Conservation (phyloP, 2,329 filamentous ascomycete species). For the Anthostomella pinea region DNA sequence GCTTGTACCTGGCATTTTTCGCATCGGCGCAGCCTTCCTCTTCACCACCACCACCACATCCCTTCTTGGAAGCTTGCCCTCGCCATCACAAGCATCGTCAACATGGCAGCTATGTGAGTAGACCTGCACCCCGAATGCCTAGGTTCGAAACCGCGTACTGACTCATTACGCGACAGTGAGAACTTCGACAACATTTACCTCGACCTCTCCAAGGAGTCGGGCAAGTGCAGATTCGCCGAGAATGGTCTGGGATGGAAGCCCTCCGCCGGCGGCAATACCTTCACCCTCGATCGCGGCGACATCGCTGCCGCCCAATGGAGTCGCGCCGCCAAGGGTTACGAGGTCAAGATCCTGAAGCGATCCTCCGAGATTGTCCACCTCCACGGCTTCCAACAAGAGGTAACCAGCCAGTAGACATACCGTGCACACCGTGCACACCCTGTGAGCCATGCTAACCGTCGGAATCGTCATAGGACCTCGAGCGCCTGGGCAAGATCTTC, state of each 20-base stretch:
- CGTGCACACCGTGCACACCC: neutral
- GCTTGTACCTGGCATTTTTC: neutral
- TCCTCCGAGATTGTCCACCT: slow-evolving; percentile 86
- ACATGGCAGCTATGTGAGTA: slow-evolving; percentile 30
- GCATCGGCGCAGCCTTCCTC: slow-evolving; percentile 1
- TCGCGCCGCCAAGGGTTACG: slow-evolving; percentile 84
- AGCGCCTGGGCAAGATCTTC: slow-evolving; percentile 87
- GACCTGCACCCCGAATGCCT: neutral
- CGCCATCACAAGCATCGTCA: slow-evolving; percentile 6
- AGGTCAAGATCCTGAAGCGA: slow-evolving; percentile 86
- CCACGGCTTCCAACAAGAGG: slow-evolving; percentile 87
- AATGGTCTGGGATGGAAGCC: slow-evolving; percentile 96
- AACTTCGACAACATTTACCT: slow-evolving; percentile 97
- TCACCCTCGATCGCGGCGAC: slow-evolving; percentile 85
- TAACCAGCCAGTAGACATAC: neutral
- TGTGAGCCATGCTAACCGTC: slow-evolving; percentile 9
- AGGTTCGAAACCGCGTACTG: slow-evolving; percentile 6
- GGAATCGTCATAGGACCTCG: slow-evolving; percentile 59
- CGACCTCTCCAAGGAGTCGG: slow-evolving; percentile 87
- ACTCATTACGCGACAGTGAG: slow-evolving; percentile 54
- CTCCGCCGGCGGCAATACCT: slow-evolving; percentile 80
- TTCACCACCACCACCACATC: slow-evolving; percentile 1
- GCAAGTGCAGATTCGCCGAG: slow-evolving; percentile 93
- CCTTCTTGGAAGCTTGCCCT: slow-evolving; percentile 5
- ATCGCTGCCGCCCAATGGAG: slow-evolving; percentile 92